Conservation (phyloP, 306 rosid genomes). For the Heteromeles arbutifolia region DNA sequence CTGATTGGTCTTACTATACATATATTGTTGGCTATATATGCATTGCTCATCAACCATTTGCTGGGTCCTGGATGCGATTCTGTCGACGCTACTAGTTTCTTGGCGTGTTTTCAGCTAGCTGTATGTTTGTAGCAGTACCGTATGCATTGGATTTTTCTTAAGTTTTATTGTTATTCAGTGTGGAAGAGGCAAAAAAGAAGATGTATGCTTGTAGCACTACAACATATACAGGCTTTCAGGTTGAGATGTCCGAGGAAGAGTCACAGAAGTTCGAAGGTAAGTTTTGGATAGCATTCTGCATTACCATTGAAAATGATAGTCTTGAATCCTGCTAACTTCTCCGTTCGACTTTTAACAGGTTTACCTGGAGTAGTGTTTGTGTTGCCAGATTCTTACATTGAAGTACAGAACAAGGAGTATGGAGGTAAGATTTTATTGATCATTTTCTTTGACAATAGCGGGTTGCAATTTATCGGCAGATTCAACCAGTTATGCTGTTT, state of each 20-base stretch:
- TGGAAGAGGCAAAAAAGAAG: conserved; percentile 82
- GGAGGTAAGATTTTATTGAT: conserved; percentile 47
- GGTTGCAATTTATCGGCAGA: background rate
- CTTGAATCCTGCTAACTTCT: background rate
- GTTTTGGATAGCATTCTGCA: background rate
- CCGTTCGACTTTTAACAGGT: conserved; percentile 30
- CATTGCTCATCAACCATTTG: background rate
- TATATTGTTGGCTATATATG: background rate
- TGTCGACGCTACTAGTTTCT: background rate
- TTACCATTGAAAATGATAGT: conserved; percentile 1
- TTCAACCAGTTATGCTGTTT: background rate
- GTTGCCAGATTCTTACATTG: conserved; percentile 78
- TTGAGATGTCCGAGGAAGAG: conserved; percentile 69
- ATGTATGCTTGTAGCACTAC: conserved; percentile 93
- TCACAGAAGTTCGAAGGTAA: conserved; percentile 70
- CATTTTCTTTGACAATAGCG: background rate
- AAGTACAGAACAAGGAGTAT: conserved; percentile 71
- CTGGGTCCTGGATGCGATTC: background rate
- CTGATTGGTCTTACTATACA: background rate
- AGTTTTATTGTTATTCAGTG: conserved; percentile 29
- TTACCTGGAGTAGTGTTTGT: conserved; percentile 72
- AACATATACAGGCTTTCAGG: conserved; percentile 78
- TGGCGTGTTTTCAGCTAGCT: background rate
- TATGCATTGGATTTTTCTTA: background rate
- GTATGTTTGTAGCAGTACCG: background rate